Conservation (phyloP, 2,329 filamentous ascomycete species). For the Alternaria sp. region DNA sequence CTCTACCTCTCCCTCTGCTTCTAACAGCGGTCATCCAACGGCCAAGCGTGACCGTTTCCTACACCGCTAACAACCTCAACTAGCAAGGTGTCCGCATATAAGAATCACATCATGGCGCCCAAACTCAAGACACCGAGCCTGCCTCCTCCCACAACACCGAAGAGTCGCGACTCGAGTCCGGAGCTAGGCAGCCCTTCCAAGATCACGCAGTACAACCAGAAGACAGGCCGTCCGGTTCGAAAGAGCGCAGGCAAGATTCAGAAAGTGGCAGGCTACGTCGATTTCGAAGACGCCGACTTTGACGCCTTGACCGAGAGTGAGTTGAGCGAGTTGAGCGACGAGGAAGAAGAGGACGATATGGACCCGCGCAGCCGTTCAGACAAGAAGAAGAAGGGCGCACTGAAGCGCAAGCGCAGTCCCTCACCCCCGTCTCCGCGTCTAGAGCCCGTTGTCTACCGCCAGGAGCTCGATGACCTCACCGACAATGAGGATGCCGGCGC, state of each 20-base stretch:
- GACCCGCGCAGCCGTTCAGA: slow-evolving; percentile 20
- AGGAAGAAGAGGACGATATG: slow-evolving; percentile 37
- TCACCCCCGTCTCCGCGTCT: slow-evolving; percentile 46
- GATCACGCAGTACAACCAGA: slow-evolving; percentile 45
- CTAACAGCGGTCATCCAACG: slow-evolving; percentile 1
- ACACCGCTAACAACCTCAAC: slow-evolving; percentile 2
- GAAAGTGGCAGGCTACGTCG: slow-evolving; percentile 48
- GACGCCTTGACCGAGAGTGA: slow-evolving; percentile 26
- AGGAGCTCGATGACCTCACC: slow-evolving; percentile 35
- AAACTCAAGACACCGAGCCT: background rate
- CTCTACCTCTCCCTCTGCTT: slow-evolving; percentile 12
- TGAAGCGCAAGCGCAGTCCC: slow-evolving; percentile 46
- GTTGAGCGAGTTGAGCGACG: slow-evolving; percentile 1
- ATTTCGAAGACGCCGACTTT: slow-evolving; percentile 46
- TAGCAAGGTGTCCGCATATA: background rate
- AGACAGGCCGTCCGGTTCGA: slow-evolving; percentile 54
- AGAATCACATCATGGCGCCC: background rate
- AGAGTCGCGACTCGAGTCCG: slow-evolving; percentile 22
- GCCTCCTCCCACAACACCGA: background rate
- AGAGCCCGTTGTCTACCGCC: slow-evolving; percentile 40
- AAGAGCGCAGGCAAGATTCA: slow-evolving; percentile 47
- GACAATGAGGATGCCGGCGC: slow-evolving; percentile 34
- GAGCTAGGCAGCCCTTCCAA: slow-evolving; percentile 39
- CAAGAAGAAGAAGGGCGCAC: slow-evolving; percentile 35
- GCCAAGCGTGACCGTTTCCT: background rate